Conservation (phyloP, 495 filamentous ascomycete species). For the Talaromyces borbonicus region DNA sequence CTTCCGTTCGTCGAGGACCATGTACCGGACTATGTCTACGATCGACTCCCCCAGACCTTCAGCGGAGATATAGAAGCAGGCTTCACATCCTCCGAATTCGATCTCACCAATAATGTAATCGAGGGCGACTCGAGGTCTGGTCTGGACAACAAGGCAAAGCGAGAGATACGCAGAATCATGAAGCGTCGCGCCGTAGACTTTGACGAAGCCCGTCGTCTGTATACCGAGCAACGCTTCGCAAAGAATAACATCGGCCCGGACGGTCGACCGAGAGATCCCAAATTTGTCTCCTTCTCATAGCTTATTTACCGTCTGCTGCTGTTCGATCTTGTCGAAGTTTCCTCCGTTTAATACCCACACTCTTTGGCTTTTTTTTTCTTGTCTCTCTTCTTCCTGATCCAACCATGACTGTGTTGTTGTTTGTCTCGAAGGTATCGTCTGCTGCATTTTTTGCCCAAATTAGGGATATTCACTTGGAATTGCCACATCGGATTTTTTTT, state of each 20-base stretch:
- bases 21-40: conserved; percentile 56
- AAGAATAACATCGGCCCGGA: conserved; percentile 83
- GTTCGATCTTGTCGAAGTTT: background rate
- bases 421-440: too few relatives aligned
- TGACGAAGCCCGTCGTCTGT: conserved; percentile 82
- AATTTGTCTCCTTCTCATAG: conserved; percentile 88
- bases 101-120: conserved; percentile 67
- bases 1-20: conserved; percentile 42
- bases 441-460: too few relatives aligned
- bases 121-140: conserved; percentile 67
- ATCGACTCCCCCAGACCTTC: conserved; percentile 65
- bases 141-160: conserved; percentile 68
- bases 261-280: conserved; percentile 81
- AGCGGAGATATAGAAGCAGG: conserved; percentile 74
- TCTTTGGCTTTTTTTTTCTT: too few relatives aligned
- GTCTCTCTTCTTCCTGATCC: too few relatives aligned
- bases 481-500: too few relatives aligned
- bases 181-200: conserved; percentile 64
- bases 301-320: background rate
- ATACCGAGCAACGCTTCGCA: conserved; percentile 72
- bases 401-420: too few relatives aligned
- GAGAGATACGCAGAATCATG: conserved; percentile 81
- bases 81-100: conserved; percentile 69
- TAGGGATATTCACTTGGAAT: too few relatives aligned
- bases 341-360: too few relatives aligned